Evolutionary conservation across 2,329 filamentous ascomycete genomes (phyloP).

Genomic region (Lasiodiplodia sp.): DNA sequence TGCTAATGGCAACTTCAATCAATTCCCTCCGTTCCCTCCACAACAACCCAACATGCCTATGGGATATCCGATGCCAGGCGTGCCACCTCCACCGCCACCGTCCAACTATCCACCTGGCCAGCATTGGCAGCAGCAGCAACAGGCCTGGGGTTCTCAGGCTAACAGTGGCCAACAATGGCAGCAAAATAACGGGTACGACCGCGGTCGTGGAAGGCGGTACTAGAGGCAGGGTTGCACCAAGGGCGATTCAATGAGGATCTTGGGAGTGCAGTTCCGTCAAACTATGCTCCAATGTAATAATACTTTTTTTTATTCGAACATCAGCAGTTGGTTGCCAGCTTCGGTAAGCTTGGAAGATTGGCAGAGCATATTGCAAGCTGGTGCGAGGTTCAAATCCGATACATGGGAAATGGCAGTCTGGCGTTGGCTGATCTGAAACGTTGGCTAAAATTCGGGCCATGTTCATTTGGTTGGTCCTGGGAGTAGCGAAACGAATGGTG

Average conservation of each 20-base stretch:
- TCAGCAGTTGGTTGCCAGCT: not conserved
- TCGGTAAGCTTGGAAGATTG: not conserved
- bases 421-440: not conserved
- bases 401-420: not conserved
- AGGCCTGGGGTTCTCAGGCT: not conserved
- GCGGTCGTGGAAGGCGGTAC: slow-evolving; percentile 18
- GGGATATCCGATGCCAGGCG: slow-evolving; percentile 23
- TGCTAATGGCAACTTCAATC: slow-evolving; percentile 9
- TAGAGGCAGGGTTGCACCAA: not conserved
- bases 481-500: not conserved
- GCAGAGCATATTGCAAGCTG: not conserved
- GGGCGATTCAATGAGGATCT: not conserved
- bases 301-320: not conserved
- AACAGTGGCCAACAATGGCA: slow-evolving; percentile 9
- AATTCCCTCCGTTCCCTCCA: slow-evolving; percentile 20
- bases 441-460: not conserved
- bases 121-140: slow-evolving; percentile 18
- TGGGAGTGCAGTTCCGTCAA: not conserved
- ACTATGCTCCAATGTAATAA: not conserved
- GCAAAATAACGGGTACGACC: slow-evolving; percentile 14
- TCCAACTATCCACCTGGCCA: slow-evolving; percentile 15
- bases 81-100: slow-evolving; percentile 11
- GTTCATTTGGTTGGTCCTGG: not conserved
- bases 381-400: not conserved
- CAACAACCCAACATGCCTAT: slow-evolving; percentile 26